Evolutionary conservation across 2,329 filamentous ascomycete species (phyloP).

Genomic region (Colletotrichum sp.): DNA sequence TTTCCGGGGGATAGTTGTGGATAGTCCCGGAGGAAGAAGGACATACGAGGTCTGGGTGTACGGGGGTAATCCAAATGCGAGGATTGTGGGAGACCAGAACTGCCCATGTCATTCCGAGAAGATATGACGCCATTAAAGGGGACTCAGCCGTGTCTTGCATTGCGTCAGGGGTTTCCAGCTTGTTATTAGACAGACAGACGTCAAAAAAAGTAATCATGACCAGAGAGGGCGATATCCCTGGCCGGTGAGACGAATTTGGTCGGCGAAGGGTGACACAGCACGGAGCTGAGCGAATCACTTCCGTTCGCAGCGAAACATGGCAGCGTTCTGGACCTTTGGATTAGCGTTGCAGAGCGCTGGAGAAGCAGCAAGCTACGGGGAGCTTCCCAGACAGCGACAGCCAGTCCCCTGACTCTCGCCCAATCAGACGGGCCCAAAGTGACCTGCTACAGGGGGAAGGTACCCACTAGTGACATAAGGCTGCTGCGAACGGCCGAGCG

Average conservation of each 20-base stretch:
- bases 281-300: not conserved
- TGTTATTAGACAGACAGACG: not conserved
- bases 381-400: not conserved
- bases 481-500: conserved; percentile 4
- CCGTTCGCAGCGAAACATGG: not conserved
- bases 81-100: not conserved
- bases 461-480: conserved; percentile 11
- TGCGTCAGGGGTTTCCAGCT: not conserved
- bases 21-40: not conserved
- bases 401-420: not conserved
- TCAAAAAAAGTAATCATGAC: not conserved
- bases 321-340: not conserved
- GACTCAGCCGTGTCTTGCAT: not conserved
- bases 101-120: not conserved
- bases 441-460: not conserved
- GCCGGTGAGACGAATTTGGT: not conserved
- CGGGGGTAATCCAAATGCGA: not conserved
- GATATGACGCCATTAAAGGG: not conserved
- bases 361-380: not conserved
- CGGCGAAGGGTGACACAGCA: not conserved
- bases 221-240: not conserved
- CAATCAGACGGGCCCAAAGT: not conserved
- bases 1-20: not conserved
- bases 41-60: not conserved
- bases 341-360: not conserved